A percentile compares a stretch with the other conserved stretches of the same genome.
Evolutionary conservation across 164 flowering plant species (phyloP).

Genomic region (Umbellularia californica): DNA sequence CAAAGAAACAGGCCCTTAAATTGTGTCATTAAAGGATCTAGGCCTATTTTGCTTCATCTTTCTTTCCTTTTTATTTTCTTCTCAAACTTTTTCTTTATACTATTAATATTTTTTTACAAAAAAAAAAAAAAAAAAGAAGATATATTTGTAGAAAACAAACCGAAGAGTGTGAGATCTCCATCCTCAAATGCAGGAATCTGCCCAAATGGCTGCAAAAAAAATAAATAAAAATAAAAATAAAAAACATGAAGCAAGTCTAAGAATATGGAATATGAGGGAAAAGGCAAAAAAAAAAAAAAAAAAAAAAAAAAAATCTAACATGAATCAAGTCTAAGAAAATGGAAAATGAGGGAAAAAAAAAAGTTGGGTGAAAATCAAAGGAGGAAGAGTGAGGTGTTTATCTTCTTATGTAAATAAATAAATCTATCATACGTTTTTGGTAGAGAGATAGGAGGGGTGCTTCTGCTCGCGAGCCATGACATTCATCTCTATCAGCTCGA

Average conservation of each 20-base stretch:
- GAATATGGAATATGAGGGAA: background rate
- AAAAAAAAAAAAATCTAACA: background rate
- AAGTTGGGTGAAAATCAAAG: background rate
- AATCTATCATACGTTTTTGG: slow-evolving; percentile 8
- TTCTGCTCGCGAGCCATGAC: slow-evolving; percentile 19
- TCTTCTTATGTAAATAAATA: background rate
- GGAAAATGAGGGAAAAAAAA: background rate
- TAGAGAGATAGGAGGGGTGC: slow-evolving; percentile 14
- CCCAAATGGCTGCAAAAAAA: slow-evolving; percentile 34
- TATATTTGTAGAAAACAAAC: slow-evolving; percentile 12
- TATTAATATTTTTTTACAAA: too few relatives aligned
- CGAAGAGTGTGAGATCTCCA: slow-evolving; percentile 35
- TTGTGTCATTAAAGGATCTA: too few relatives aligned
- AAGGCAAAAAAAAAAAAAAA: background rate
- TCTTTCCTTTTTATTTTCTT: too few relatives aligned
- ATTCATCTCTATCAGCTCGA: slow-evolving; percentile 17
- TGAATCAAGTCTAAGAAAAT: background rate
- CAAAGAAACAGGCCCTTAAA: too few relatives aligned
- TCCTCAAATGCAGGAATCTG: slow-evolving; percentile 34
- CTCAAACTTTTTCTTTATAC: too few relatives aligned
- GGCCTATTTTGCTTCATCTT: too few relatives aligned
- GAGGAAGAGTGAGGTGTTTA: background rate
- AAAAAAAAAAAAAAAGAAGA: too few relatives aligned
- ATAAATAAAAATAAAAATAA: background rate
- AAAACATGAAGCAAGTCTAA: background rate